Conservation (phyloP, 2,329 filamentous ascomycete species). For the Fusarium haematococcum region DNA sequence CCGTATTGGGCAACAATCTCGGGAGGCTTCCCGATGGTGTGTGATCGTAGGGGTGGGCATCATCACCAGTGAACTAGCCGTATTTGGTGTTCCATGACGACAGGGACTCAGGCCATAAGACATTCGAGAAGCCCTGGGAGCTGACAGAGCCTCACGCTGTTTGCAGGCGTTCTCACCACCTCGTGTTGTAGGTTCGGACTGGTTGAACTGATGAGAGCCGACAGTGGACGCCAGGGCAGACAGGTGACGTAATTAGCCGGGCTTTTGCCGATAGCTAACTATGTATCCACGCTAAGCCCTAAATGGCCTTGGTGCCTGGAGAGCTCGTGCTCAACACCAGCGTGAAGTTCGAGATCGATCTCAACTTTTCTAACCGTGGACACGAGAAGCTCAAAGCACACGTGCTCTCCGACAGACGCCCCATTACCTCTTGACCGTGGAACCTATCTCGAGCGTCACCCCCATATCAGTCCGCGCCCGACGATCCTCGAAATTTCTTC, state of each 20-base stretch:
- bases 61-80: neutral
- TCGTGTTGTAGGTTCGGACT: neutral
- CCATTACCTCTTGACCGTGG: accelerated
- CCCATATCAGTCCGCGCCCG: neutral
- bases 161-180: neutral
- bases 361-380: neutral
- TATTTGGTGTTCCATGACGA: neutral
- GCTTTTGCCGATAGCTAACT: slow-evolving; percentile 14
- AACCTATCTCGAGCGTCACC: accelerated
- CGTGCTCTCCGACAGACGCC: neutral
- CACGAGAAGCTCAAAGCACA: accelerated
- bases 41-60: neutral
- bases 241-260: slow-evolving; percentile 31
- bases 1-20: neutral
- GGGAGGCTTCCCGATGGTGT: neutral
- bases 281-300: slow-evolving; percentile 10
- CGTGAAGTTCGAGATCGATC: slow-evolving; percentile 1
- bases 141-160: neutral
- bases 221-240: too few species aligned
- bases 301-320: slow-evolving; percentile 29
- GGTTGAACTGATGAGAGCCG: neutral
- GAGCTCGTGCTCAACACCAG: slow-evolving; percentile 28
- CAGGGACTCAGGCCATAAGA: neutral
- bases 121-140: neutral
- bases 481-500: neutral